Percentiles rank a stretch among this genome's conserved stretches.
Evolutionary conservation across 306 rosid genomes (phyloP).

Genomic region (Fragaria ananassa): DNA sequence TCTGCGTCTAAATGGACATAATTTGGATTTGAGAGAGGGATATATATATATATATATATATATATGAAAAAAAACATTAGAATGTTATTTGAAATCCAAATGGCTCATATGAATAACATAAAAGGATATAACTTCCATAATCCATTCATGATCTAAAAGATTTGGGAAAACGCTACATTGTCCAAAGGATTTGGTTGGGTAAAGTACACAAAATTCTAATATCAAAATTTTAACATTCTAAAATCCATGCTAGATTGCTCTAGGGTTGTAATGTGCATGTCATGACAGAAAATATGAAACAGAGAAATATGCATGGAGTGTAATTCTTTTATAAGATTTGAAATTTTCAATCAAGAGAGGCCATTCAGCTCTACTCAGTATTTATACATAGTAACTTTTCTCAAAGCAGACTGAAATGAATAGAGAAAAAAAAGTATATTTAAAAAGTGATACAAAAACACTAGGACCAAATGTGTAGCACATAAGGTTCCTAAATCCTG

Average conservation of each 20-base stretch:
- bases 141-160: background rate
- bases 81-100: background rate
- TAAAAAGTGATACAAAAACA: constrained; percentile 13
- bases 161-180: no score
- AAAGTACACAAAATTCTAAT: background rate
- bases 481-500: constrained; percentile 16
- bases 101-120: background rate
- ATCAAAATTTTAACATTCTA: background rate
- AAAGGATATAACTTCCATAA: background rate
- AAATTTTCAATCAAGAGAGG: background rate
- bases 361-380: background rate
- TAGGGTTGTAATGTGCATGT: background rate
- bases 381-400: constrained; percentile 1
- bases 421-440: background rate
- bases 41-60: no score
- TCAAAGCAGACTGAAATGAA: constrained; percentile 6
- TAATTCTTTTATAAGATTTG: background rate
- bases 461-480: constrained; percentile 23
- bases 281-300: background rate
- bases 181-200: background rate
- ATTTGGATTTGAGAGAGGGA: background rate
- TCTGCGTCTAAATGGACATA: background rate
- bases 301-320: background rate
- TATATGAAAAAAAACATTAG: background rate
- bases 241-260: background rate